These are phyloP conservation scores for Helotiales sp. DNA, from an alignment of 2,329 filamentous ascomycete genomes.

Conservation along the genomic window DNA sequence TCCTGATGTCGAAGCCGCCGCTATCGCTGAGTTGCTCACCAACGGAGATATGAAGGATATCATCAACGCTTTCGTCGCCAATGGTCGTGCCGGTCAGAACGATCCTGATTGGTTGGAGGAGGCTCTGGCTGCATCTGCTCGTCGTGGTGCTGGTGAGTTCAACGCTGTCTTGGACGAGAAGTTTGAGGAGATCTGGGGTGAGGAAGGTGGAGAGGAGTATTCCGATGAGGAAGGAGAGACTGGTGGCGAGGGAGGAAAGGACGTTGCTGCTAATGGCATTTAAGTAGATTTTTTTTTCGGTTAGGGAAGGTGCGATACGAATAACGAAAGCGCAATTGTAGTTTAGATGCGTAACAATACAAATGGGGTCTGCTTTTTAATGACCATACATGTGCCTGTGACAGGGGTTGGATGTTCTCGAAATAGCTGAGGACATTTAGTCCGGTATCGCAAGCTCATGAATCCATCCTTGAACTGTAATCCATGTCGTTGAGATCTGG, in stretches of 20 bases:
- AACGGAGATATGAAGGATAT: slow-evolving; percentile 37
- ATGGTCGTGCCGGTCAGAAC: slow-evolving; percentile 59
- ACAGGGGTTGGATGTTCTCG: neutral
- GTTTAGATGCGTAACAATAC: too few relatives aligned
- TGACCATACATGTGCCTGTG: neutral
- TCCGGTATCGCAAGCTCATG: too few relatives aligned
- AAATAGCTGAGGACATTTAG: neutral
- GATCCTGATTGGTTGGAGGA: slow-evolving; percentile 61
- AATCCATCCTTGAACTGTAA: too few relatives aligned
- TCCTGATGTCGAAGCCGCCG: neutral
- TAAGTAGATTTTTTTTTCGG: neutral
- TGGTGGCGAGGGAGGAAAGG: too few relatives aligned
- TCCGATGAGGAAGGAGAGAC: neutral
- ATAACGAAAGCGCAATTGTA: too few relatives aligned
- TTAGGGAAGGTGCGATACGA: neutral
- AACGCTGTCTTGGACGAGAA: slow-evolving; percentile 60
- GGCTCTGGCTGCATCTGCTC: slow-evolving; percentile 56
- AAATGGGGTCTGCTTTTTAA: too few relatives aligned
- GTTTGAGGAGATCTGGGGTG: slow-evolving; percentile 44
- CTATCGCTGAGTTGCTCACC: neutral
- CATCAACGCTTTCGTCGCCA: slow-evolving; percentile 59
- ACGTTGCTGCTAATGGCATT: too few relatives aligned
- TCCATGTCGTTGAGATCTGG: too few relatives aligned
- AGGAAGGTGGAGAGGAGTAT: slow-evolving; percentile 5
- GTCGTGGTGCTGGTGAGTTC: slow-evolving; percentile 58